phyloP scores from a whole-genome alignment of 495 filamentous ascomycete species.

The Acidomyces sp. region DNA sequence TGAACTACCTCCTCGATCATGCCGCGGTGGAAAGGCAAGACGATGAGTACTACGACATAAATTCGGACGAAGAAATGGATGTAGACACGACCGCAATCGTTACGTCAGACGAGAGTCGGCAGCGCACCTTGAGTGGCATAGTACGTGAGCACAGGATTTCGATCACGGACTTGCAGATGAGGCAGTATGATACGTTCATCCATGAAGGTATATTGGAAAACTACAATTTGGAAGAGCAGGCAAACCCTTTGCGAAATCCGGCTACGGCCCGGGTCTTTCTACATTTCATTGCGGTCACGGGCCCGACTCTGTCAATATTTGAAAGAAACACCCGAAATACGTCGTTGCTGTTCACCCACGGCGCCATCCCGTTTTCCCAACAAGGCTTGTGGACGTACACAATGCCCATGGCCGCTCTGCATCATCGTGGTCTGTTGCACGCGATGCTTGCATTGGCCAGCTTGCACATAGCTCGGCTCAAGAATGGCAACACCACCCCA shows the following conservation, averaged over 20 bases:
- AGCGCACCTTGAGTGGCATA: constrained; percentile 33
- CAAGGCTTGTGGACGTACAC: constrained; percentile 81
- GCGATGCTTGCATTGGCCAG: constrained; percentile 81
- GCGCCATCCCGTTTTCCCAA: constrained; percentile 50
- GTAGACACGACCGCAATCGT: constrained; percentile 37
- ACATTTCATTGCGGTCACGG: constrained; percentile 85
- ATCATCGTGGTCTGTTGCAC: constrained; percentile 74
- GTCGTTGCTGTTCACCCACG: constrained; percentile 52
- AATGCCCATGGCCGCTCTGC: constrained; percentile 70
- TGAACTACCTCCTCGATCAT: constrained; percentile 24
- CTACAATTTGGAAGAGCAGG: constrained; percentile 60
- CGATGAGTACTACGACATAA: constrained; percentile 49
- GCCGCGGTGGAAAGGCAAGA: constrained; percentile 38
- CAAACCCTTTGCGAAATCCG: constrained; percentile 69
- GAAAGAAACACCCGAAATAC: constrained; percentile 75
- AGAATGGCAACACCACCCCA: constrained; percentile 55
- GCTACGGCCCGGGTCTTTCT: constrained; percentile 78
- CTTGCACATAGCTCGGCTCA: constrained; percentile 77
- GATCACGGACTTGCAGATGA: constrained; percentile 37
- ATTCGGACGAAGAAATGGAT: constrained; percentile 55
- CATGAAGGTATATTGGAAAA: constrained; percentile 62
- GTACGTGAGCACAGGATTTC: constrained; percentile 35
- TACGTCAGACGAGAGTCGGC: constrained; percentile 11
- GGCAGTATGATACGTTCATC: constrained; percentile 53
- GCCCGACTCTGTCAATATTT: constrained; percentile 73